Percentiles rank a stretch among this genome's conserved stretches.
These are phyloP conservation scores for Plectosphaerella sp. DNA, from an alignment of 2,329 filamentous ascomycete genomes.

Conservation along the genomic window DNA sequence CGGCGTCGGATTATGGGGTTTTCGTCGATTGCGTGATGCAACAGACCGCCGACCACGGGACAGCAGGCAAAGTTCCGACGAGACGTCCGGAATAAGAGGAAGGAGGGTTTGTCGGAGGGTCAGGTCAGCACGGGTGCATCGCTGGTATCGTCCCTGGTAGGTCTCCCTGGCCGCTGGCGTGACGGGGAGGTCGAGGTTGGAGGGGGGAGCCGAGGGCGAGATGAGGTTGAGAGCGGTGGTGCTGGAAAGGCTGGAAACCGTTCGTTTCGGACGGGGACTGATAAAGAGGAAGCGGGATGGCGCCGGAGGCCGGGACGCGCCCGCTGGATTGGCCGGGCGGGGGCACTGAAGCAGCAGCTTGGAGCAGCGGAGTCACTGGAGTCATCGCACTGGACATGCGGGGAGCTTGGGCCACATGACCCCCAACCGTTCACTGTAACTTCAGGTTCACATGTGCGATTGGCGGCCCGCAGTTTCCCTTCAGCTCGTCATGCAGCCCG, in stretches of 20 bases:
- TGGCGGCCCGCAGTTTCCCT: too few relatives aligned
- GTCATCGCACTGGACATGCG: slow-evolving; percentile 5
- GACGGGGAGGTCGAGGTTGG: not conserved
- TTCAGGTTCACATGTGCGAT: too few relatives aligned
- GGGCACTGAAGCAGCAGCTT: slow-evolving; percentile 5
- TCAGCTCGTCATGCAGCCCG: too few relatives aligned
- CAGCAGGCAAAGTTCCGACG: not conserved
- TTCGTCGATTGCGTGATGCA: slow-evolving; percentile 3
- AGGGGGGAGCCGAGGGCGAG: not conserved
- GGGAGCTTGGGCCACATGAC: slow-evolving; percentile 18
- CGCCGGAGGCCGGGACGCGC: slow-evolving; percentile 4
- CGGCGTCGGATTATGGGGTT: not conserved
- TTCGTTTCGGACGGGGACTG: slow-evolving; percentile 1
- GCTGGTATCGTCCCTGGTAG: not conserved
- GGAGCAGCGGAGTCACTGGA: not conserved
- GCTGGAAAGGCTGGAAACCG: slow-evolving; percentile 1
- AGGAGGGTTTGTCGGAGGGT: not conserved
- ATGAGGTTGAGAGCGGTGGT: not conserved
- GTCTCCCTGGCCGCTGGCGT: not conserved
- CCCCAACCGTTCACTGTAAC: not conserved
- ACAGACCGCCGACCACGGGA: slow-evolving; percentile 9
- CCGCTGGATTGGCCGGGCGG: slow-evolving; percentile 1
- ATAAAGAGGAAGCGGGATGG: slow-evolving; percentile 7
- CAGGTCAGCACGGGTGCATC: not conserved
- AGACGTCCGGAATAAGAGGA: too few relatives aligned